These are phyloP conservation scores for Botrytis paeoniae DNA, from an alignment of 2,329 filamentous ascomycete species.

Conservation along the genomic window DNA sequence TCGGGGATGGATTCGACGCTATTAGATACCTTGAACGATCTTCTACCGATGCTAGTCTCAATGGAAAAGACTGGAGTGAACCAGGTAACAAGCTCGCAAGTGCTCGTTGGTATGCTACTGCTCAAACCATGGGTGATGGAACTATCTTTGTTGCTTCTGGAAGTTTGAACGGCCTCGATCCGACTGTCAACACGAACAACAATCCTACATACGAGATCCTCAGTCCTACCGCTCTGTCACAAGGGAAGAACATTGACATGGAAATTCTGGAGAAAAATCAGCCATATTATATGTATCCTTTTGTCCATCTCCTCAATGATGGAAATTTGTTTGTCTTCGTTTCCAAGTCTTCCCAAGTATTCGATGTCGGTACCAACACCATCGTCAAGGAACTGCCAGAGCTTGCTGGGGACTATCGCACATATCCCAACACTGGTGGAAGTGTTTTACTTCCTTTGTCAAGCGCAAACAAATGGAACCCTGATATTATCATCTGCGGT, in stretches of 20 bases:
- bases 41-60: constrained; percentile 43
- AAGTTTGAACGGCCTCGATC: constrained; percentile 56
- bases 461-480: constrained; percentile 50
- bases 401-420: constrained; percentile 54
- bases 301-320: constrained; percentile 56
- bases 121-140: constrained; percentile 56
- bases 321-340: constrained; percentile 56
- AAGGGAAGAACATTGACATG: constrained; percentile 48
- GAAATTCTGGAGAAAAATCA: constrained; percentile 55
- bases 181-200: constrained; percentile 53
- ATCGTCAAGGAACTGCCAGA: constrained; percentile 49
- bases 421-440: constrained; percentile 59
- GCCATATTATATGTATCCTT: constrained; percentile 64
- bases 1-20: constrained; percentile 56
- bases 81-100: constrained; percentile 53
- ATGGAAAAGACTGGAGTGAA: constrained; percentile 53
- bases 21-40: constrained; percentile 54
- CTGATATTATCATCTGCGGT: constrained; percentile 57
- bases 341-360: constrained; percentile 54
- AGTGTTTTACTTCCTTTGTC: constrained; percentile 54
- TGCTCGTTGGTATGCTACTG: constrained; percentile 59
- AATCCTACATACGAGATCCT: constrained; percentile 62
- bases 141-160: constrained; percentile 59
- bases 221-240: constrained; percentile 46
- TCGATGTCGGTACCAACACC: constrained; percentile 47